Evolutionary conservation across 208 protist species (phyloP).

Genomic region (Trypanosoma melophagium): DNA sequence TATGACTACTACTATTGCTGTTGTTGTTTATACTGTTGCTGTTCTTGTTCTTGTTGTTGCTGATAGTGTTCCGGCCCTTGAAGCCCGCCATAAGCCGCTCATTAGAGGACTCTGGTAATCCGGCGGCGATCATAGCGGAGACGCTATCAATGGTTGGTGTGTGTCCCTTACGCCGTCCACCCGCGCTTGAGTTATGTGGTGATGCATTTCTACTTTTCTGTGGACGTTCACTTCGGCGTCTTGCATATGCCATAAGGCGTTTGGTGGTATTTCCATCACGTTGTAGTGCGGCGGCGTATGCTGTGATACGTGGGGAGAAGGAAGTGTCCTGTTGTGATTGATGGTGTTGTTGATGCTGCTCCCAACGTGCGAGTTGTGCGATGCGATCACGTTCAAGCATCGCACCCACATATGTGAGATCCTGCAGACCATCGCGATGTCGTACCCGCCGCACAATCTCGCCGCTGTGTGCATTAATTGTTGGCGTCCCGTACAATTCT

Average conservation of each 20-base stretch:
- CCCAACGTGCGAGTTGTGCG: conserved; percentile 22
- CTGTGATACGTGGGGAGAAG: conserved; percentile 30
- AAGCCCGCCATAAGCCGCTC: conserved; percentile 25
- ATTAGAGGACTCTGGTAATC: conserved; percentile 23
- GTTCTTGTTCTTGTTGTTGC: background rate
- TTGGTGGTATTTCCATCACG: conserved; percentile 16
- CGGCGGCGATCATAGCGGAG: conserved; percentile 32
- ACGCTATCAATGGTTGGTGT: conserved; percentile 37
- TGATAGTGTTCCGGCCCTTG: background rate
- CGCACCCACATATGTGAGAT: conserved; percentile 5
- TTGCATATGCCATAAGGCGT: conserved; percentile 20
- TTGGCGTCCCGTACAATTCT: background rate
- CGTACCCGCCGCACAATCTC: conserved; percentile 9
- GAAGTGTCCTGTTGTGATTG: background rate
- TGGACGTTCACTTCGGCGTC: background rate
- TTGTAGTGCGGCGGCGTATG: conserved; percentile 28
- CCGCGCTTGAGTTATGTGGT: too few relatives aligned
- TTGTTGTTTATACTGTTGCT: background rate
- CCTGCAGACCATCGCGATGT: background rate
- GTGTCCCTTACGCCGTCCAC: background rate
- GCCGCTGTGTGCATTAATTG: conserved; percentile 23
- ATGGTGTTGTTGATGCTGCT: conserved; percentile 14
- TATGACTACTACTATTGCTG: background rate
- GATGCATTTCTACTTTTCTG: too few relatives aligned
- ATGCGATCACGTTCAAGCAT: conserved; percentile 23